phyloP scores from a whole-genome alignment of 2,329 filamentous ascomycete genomes.

The Aspergillus flavus region DNA sequence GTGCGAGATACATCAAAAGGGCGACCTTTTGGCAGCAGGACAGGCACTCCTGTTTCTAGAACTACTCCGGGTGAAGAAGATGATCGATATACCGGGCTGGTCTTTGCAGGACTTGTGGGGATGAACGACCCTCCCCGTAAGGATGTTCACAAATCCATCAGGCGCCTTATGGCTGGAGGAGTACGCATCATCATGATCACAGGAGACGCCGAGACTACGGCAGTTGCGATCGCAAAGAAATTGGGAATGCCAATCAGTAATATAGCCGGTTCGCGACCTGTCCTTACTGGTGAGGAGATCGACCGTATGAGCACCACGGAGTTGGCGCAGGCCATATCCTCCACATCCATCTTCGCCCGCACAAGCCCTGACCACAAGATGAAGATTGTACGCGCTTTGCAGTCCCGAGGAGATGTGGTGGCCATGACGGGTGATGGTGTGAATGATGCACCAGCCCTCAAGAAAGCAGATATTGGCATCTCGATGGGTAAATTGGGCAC shows the following conservation, averaged over 20 bases:
- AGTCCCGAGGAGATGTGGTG: constrained; percentile 91
- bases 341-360: constrained; percentile 91
- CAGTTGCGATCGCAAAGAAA: constrained; percentile 88
- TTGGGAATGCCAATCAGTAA: constrained; percentile 85
- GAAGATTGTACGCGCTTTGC: constrained; percentile 90
- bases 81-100: constrained; percentile 77
- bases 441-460: constrained; percentile 94
- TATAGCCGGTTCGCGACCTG: constrained; percentile 59
- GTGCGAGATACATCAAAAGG: constrained; percentile 54
- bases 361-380: constrained; percentile 98
- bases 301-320: constrained; percentile 87
- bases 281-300: constrained; percentile 88
- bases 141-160: constrained; percentile 85
- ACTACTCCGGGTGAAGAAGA: constrained; percentile 56
- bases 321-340: constrained; percentile 79
- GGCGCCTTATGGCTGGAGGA: constrained; percentile 86
- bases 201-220: constrained; percentile 92
- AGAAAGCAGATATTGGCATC: constrained; percentile 97
- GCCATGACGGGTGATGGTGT: constrained; percentile 99
- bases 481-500: constrained; percentile 95
- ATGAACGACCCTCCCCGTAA: constrained; percentile 97
- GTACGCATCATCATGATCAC: constrained; percentile 99
- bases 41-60: constrained; percentile 47
- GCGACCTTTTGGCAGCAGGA: constrained; percentile 56
- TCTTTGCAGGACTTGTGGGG: constrained; percentile 88